Evolutionary conservation across 768 basidiomycete genomes (phyloP), one percentile per base, ranked within the genome.

Genomic region (Lyophyllum shimeji): DNA sequence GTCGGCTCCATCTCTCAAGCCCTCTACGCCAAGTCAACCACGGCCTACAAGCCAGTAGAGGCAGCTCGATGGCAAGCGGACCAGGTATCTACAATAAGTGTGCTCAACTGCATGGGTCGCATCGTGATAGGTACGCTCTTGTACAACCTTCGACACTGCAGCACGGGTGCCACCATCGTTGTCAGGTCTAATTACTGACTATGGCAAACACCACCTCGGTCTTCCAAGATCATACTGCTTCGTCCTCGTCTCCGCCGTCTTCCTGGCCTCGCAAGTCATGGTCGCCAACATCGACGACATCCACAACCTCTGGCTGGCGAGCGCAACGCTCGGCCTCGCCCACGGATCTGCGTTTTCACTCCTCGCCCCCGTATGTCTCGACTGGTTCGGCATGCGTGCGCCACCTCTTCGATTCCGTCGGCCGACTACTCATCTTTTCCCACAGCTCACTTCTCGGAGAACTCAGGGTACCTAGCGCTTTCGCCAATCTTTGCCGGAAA

Each of bases 321-420:
- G 69, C 56, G 56, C 58, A 4, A 60, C 76, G 18, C 69, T 91
- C 0, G 90, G 89, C 0, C 67, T 87, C 5, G 84, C 86, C 0
- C 89, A 94, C 61, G 93, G 93, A 2, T 78, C 82, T 46, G 70
- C 74, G 51, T 93, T 91, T 65, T 89, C 87, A 1, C 73, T 89
- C 43, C 78, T 82, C 63, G 89, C 91, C 0, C 84, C 86, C n/a
- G 77, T 95, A 27, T 78, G 83, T 50, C 78, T 95, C 24, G 94
- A 95, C 61, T 94, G 90, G 91, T 95, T 95, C 61, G 93, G 93
- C 7, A 75, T 95, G 64, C 75, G 90, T 90, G 63, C 64, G 89
- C 83, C 29, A 15, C 29, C 29, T 37, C 34, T 3, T 25, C 7
- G 17, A 4, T 21, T 42, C 4, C 12, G 1, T 24, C 17, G 1